These are phyloP conservation scores for Kodamaea sp. DNA, from an alignment of 1,139 yeast genomes.

Conservation along the genomic window DNA sequence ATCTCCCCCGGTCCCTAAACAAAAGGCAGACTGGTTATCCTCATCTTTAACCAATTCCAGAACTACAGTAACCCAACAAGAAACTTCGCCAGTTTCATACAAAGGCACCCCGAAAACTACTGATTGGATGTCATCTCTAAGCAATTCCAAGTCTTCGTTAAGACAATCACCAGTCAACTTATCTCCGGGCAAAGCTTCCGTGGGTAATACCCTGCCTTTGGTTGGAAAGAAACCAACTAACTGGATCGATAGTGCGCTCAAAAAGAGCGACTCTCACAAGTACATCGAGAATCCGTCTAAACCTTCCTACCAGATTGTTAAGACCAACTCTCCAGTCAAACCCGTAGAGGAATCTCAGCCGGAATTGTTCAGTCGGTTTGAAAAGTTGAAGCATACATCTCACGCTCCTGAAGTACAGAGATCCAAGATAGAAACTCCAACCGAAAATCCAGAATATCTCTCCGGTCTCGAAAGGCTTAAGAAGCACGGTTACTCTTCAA, in stretches of 20 bases:
- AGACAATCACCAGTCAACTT: slow-evolving; percentile 11
- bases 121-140: slow-evolving; percentile 18
- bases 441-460: slow-evolving; percentile 12
- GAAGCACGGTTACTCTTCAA: slow-evolving; percentile 9
- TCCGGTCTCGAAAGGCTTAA: slow-evolving; percentile 11
- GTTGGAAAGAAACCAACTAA: slow-evolving; percentile 19
- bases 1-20: slow-evolving; percentile 9
- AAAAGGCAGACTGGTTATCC: slow-evolving; percentile 18
- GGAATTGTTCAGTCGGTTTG: slow-evolving; percentile 13
- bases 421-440: slow-evolving; percentile 2
- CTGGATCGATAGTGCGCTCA: slow-evolving; percentile 25
- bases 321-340: slow-evolving; percentile 4
- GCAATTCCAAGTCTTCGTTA: slow-evolving; percentile 15
- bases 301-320: slow-evolving; percentile 14
- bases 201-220: too few species aligned
- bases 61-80: slow-evolving; percentile 13
- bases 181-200: slow-evolving; percentile 3
- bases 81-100: slow-evolving; percentile 5
- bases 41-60: slow-evolving; percentile 15
- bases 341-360: slow-evolving; percentile 12
- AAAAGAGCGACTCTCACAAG: slow-evolving; percentile 18
- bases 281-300: slow-evolving; percentile 14
- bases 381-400: slow-evolving; percentile 8
- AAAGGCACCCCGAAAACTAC: slow-evolving; percentile 1
- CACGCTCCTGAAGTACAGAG: slow-evolving; percentile 2